Evolutionary conservation across 2,329 filamentous ascomycete species (phyloP), one percentile per base, ranked within the genome.

Genomic region (Shiraia sp.): DNA sequence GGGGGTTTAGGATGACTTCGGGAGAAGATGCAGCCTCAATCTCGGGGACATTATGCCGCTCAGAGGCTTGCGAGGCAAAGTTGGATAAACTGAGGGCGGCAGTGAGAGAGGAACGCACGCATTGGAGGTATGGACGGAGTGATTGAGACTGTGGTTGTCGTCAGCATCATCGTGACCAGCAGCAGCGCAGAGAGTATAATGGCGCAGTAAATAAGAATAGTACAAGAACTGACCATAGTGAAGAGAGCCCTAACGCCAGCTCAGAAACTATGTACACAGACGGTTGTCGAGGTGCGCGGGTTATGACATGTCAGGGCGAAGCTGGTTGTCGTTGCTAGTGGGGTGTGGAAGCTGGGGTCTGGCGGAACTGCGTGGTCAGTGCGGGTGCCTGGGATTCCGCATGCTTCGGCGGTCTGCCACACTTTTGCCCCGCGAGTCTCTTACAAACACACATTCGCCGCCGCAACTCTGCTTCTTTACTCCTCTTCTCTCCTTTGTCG

Each of bases 1-100:
- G 77, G 13, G 92, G 91, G 64, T 93, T 95, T 47, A 99, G 79
- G 15, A 99, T 81, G 47, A 97, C 86, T 78, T 99, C 93, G 15
- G 95, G 93, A 0, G 91, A 96, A 37, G 87, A 90, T 55, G 85
- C 84, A 29, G 92, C 91, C 77, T 99, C 93, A 63, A 99, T 88
- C 72, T 99, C 93, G 49, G 93, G 93, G 32, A 97, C 92, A 78
- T 99, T 99, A 77, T 97, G 93, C 60, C 93, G 81, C 78, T 99
- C 95, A 40, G 91, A 89, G 32, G 88, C 90, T 75, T 99, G 93
- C 35, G 92, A 97, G 51, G 93, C 92, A 73, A 99, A 99, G 80
- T 99, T 95, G 71, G 90, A 92, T 45, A 95, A 82, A 45, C 90
- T 92, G 57, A 99, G 85, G 55, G 93, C 92, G 53, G 92, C 90